Percentiles rank a stretch among this genome's conserved stretches.
These are phyloP conservation scores for Neofusicoccum sp. DNA, from an alignment of 2,329 filamentous ascomycete species.

Conservation along the genomic window DNA sequence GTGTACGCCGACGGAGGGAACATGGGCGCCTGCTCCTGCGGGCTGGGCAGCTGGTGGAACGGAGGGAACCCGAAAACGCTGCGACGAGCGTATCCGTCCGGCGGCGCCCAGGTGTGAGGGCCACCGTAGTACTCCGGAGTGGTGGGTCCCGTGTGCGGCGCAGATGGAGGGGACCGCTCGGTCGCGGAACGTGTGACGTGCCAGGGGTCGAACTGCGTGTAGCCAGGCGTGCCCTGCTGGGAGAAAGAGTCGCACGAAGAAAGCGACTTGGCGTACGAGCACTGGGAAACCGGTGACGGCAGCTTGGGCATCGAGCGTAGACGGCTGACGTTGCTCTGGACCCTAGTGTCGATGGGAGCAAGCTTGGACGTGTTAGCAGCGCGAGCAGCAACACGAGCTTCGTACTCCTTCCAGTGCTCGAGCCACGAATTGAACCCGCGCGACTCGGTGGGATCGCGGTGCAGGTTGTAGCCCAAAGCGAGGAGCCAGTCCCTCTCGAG, in stretches of 20 bases:
- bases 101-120: constrained; percentile 48
- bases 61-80: constrained; percentile 42
- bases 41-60: constrained; percentile 35
- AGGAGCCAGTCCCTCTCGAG: constrained; percentile 87
- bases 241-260: constrained; percentile 36
- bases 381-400: constrained; percentile 48
- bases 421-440: constrained; percentile 68
- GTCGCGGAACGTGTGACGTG: constrained; percentile 34
- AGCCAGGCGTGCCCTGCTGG: constrained; percentile 33
- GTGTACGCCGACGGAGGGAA: constrained; percentile 35
- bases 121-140: constrained; percentile 54
- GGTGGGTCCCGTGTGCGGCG: constrained; percentile 53
- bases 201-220: constrained; percentile 43
- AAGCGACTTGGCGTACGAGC: constrained; percentile 42
- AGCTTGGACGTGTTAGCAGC: constrained; percentile 44
- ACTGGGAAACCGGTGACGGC: constrained; percentile 15
- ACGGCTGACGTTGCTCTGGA: constrained; percentile 44
- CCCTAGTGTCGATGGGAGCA: constrained; percentile 64
- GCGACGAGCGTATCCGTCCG: constrained; percentile 41
- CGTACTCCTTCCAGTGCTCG: constrained; percentile 65
- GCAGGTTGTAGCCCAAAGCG: constrained; percentile 79
- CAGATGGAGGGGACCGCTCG: constrained; percentile 53
- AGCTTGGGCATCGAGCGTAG: constrained; percentile 16
- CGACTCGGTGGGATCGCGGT: constrained; percentile 76
- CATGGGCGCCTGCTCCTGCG: constrained; percentile 32